phyloP scores from a whole-genome alignment of 2,329 filamentous ascomycete genomes.

The Colletotrichum australisinense region DNA sequence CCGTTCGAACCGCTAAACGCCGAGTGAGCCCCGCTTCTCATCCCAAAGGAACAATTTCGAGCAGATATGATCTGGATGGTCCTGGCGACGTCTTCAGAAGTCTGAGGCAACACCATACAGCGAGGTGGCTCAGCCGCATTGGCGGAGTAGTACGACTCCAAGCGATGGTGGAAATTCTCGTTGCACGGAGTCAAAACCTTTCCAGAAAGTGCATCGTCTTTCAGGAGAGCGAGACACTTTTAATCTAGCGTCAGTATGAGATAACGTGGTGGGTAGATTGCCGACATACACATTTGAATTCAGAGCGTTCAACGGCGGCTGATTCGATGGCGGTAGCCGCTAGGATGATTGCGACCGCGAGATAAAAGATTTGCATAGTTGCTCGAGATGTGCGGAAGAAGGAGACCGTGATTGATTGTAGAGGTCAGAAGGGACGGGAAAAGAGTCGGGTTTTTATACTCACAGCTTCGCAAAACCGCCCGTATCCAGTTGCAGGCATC shows the following conservation, averaged over 20 bases:
- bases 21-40: constrained; percentile 28
- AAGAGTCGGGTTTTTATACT: background rate
- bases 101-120: constrained; percentile 28
- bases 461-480: background rate
- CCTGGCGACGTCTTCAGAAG: constrained; percentile 30
- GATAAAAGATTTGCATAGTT: background rate
- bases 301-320: background rate
- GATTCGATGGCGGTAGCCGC: background rate
- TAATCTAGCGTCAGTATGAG: background rate
- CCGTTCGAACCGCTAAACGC: constrained; percentile 20
- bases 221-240: background rate
- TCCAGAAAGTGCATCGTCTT: background rate
- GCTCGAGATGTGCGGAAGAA: background rate
- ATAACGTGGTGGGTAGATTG: background rate
- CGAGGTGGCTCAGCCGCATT: constrained; percentile 23
- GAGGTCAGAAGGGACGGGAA: background rate
- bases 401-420: background rate
- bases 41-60: constrained; percentile 17
- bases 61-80: constrained; percentile 38
- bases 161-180: background rate
- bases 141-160: constrained; percentile 29
- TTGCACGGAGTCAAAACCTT: background rate
- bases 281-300: background rate
- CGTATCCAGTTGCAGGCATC: background rate
- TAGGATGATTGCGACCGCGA: background rate